Evolutionary conservation across 2,329 filamentous ascomycete species (phyloP).

Genomic region (Scedosporium dehoogii): DNA sequence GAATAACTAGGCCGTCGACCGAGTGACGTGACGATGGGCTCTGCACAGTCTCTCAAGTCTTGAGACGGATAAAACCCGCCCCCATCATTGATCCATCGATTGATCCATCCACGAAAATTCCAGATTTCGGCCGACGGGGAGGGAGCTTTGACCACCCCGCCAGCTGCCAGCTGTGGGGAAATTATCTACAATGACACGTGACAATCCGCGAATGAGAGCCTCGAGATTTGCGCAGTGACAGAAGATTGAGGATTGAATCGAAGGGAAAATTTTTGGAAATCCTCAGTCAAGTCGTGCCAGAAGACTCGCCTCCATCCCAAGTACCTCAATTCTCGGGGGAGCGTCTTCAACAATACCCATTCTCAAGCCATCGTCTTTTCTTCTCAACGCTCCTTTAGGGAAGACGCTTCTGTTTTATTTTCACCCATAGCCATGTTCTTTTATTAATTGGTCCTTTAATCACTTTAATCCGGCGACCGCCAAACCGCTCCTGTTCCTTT

Average conservation of each 20-base stretch:
- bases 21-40: not conserved
- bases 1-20: not conserved
- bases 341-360: not conserved
- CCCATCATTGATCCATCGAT: not conserved
- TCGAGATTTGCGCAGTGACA: not conserved
- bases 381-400: conserved; percentile 3
- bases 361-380: not conserved
- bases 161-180: not conserved
- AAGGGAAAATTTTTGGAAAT: conserved; percentile 2
- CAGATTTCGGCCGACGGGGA: not conserved
- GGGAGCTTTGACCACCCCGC: not conserved
- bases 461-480: conserved; percentile 9
- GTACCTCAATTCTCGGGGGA: not conserved
- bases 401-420: not conserved
- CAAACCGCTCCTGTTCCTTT: not conserved
- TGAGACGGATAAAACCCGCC: not conserved
- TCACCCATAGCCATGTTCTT: conserved; percentile 5
- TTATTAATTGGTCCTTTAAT: conserved; percentile 12
- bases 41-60: not conserved
- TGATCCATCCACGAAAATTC: no score
- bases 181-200: not conserved
- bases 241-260: not conserved
- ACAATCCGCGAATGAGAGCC: not conserved
- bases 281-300: not conserved
- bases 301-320: not conserved